Conservation (phyloP, 176 grass and related monocot species). For the Elymus sibiricus region DNA sequence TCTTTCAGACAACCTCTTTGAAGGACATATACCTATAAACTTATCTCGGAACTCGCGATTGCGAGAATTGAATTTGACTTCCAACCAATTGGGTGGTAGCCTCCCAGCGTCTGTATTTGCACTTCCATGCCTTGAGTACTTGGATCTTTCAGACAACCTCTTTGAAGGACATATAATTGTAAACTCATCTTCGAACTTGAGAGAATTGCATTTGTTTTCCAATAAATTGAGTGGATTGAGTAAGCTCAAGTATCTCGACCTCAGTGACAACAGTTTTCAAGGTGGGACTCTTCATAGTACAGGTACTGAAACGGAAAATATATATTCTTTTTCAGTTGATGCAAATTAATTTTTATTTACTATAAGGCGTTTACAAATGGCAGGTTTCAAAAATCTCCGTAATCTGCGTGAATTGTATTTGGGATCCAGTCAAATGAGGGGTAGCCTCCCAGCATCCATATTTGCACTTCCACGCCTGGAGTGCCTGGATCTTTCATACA, state of each 20-base stretch:
- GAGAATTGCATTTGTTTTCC: too few species aligned
- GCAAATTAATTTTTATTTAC: neutral
- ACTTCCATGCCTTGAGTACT: too few species aligned
- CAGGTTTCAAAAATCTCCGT: neutral
- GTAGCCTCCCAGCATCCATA: neutral
- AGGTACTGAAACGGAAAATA: neutral
- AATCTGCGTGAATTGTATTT: slow-evolving; percentile 15
- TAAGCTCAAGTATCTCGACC: slow-evolving; percentile 3
- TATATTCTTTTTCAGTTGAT: neutral
- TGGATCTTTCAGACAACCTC: too few species aligned
- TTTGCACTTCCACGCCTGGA: slow-evolving; percentile 4
- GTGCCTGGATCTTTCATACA: neutral
- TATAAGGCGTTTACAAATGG: neutral
- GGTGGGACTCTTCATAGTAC: neutral
- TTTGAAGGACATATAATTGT: too few species aligned
- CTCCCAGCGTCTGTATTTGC: too few species aligned
- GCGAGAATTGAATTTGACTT: too few species aligned
- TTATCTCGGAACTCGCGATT: too few species aligned
- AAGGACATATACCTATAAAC: too few species aligned
- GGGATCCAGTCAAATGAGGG: neutral
- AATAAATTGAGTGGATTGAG: too few species aligned
- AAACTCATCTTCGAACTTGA: too few species aligned
- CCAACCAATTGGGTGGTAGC: too few species aligned
- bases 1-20: too few species aligned
- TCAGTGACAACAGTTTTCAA: neutral